Conservation (phyloP, 2,329 filamentous ascomycete species). For the Trichoderma guizhouense region DNA sequence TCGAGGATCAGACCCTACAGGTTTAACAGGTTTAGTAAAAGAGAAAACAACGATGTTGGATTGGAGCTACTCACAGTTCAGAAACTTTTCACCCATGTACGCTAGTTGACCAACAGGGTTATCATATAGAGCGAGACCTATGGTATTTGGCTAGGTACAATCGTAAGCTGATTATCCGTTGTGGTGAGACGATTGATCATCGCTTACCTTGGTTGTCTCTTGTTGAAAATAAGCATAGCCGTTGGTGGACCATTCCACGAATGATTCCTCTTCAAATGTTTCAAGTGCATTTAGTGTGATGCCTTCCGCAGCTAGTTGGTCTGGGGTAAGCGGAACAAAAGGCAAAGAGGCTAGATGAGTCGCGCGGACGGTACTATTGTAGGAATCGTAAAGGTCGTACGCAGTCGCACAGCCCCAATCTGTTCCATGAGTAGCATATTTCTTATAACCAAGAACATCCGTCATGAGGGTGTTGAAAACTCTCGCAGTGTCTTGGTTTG, state of each 20-base stretch:
- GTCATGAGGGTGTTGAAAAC: constrained; percentile 38
- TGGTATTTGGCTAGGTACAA: constrained; percentile 35
- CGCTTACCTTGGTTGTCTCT: constrained; percentile 17
- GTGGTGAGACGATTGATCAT: neutral
- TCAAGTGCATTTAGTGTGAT: constrained; percentile 18
- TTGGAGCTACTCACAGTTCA: constrained; percentile 20
- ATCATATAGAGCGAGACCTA: constrained; percentile 40
- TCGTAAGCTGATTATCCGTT: neutral
- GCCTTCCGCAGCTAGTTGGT: constrained; percentile 14
- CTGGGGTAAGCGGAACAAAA: constrained; percentile 9
- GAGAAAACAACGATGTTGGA: neutral
- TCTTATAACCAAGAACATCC: constrained; percentile 36
- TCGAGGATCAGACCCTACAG: constrained; percentile 18
- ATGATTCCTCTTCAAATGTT: neutral
- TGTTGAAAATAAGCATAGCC: constrained; percentile 20
- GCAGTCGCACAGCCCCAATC: constrained; percentile 19
- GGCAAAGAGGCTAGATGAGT: constrained; percentile 21
- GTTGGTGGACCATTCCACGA: neutral
- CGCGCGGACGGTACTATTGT: constrained; percentile 18
- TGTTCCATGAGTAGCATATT: constrained; percentile 22
- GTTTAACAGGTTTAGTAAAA: neutral
- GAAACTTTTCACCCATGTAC: constrained; percentile 41
- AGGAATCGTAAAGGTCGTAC: constrained; percentile 21
- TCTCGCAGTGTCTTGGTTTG: constrained; percentile 34
- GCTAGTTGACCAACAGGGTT: constrained; percentile 42